Evolutionary conservation across 768 basidiomycete genomes (phyloP), one percentile per base, ranked within the genome.

Genomic region (Mycena epipterygia): DNA sequence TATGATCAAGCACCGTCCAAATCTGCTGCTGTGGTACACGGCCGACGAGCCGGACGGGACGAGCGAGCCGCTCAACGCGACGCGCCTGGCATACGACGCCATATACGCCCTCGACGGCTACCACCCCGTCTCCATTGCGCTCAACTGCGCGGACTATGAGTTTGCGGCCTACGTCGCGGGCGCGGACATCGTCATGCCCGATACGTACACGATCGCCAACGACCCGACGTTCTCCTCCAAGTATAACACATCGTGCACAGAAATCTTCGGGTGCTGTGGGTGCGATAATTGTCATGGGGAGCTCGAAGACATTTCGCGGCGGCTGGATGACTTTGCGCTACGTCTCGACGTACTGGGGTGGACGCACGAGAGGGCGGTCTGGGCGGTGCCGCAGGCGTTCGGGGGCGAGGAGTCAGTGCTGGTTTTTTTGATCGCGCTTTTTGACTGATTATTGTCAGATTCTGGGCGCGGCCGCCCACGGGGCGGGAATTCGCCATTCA

Each of bases 341-440:
- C 80, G 88, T 25, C 64, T 87, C 41, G 78, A 82, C 52, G 77
- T 82, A 39, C 78, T 86, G 65, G 88, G 87, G 1, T 86, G 88
- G 84, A 82, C 85, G 55, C 79, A 82, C 8, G 83, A 79, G 17
- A 85, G 86, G 70, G 81, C 85, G 0, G 79, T 89, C 0, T 90
- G 89, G 90, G 82, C 86, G 2, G 88, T 90, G 7, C 86, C 89
- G 0, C 90, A 91, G 72, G 89, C 84, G 0, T 91, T 91, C 65
- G 88, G 89, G 8, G 84, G 79, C 35, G 74, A 76, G 59, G 77
- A 77, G 77, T 77, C 5, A 51, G 72, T 62, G 14, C 16, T 6
- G 25, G 35, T 2, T 48, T 48, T 29, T 72, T 11, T 23, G 23
- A 46, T 56, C 29, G 11, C 12, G 5, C 27, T 16, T n/a, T n/a